Evolutionary conservation across 1,139 yeast species (phyloP).

Genomic region (Kodamaea ohmeri): DNA sequence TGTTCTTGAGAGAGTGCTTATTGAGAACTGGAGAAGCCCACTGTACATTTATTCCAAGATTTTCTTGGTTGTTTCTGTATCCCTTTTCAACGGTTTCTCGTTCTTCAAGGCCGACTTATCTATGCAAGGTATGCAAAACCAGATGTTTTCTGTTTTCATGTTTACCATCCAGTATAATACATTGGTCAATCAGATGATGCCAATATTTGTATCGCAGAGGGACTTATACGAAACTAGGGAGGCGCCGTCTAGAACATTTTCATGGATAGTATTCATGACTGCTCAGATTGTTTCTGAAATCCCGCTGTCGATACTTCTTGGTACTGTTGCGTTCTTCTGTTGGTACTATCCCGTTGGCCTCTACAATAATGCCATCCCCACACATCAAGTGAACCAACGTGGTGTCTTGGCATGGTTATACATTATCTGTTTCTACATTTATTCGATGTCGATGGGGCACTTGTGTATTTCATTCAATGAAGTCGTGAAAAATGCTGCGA

Average conservation of each 20-base stretch:
- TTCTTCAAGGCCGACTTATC: constrained; percentile 67
- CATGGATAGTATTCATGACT: constrained; percentile 46
- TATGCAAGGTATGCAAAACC: constrained; percentile 58
- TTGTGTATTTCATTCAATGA: constrained; percentile 60
- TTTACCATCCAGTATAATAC: constrained; percentile 48
- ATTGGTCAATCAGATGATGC: constrained; percentile 70
- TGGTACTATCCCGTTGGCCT: constrained; percentile 47
- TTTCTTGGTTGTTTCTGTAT: constrained; percentile 47
- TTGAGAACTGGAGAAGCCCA: constrained; percentile 78
- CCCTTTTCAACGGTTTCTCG: constrained; percentile 71
- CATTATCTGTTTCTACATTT: constrained; percentile 54
- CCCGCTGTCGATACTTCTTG: constrained; percentile 34
- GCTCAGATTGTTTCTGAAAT: constrained; percentile 38
- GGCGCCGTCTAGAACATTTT: constrained; percentile 62
- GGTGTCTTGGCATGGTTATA: constrained; percentile 70
- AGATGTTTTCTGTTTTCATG: constrained; percentile 57
- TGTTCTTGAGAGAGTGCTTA: constrained; percentile 55
- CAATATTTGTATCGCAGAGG: constrained; percentile 68
- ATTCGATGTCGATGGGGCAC: constrained; percentile 64
- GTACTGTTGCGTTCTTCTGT: constrained; percentile 36
- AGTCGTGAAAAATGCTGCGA: constrained; percentile 72
- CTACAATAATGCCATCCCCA: constrained; percentile 32
- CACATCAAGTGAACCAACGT: constrained; percentile 35
- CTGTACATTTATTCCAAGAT: constrained; percentile 65
- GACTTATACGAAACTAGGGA: constrained; percentile 66